A percentile compares a stretch with the other conserved stretches of the same genome.
Evolutionary conservation across 495 filamentous ascomycete species (phyloP).

Genomic region (Neurospora sp.): DNA sequence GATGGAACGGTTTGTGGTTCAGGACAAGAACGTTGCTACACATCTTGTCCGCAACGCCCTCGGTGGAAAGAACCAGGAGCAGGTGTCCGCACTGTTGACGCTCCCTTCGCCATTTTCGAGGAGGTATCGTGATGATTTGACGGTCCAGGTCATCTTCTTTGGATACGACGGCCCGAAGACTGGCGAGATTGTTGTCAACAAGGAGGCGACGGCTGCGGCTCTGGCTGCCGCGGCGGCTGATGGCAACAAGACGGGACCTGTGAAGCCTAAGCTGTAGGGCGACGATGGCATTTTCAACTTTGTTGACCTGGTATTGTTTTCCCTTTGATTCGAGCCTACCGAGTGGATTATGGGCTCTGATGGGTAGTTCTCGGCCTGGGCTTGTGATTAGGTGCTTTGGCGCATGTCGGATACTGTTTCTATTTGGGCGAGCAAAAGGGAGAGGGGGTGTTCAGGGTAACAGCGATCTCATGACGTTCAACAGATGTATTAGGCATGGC

Average conservation of each 20-base stretch:
- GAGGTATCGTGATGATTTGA: constrained; percentile 88
- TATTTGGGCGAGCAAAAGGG: neutral
- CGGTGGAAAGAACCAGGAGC: constrained; percentile 86
- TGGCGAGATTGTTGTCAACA: constrained; percentile 70
- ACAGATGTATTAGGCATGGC: neutral
- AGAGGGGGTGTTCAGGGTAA: neutral
- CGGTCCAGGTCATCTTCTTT: constrained; percentile 98
- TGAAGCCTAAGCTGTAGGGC: constrained; percentile 31
- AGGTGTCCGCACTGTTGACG: constrained; percentile 87
- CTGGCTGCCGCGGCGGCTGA: neutral
- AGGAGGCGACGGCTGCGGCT: constrained; percentile 66
- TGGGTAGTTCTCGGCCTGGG: neutral
- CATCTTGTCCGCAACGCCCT: constrained; percentile 94
- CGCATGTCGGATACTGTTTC: neutral
- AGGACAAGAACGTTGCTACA: constrained; percentile 94
- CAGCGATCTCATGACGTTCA: neutral
- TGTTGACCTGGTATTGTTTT: neutral
- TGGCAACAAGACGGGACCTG: constrained; percentile 30
- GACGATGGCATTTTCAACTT: neutral
- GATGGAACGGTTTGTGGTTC: constrained; percentile 75
- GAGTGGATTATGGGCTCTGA: neutral
- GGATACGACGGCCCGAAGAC: constrained; percentile 59
- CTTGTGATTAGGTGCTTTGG: neutral
- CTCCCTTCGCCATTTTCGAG: constrained; percentile 84
- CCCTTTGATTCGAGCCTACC: neutral